A percentile compares a stretch with the other conserved stretches of the same genome.
Conservation (phyloP, 768 basidiomycete genomes). For the Auriscalpium microsporum region DNA sequence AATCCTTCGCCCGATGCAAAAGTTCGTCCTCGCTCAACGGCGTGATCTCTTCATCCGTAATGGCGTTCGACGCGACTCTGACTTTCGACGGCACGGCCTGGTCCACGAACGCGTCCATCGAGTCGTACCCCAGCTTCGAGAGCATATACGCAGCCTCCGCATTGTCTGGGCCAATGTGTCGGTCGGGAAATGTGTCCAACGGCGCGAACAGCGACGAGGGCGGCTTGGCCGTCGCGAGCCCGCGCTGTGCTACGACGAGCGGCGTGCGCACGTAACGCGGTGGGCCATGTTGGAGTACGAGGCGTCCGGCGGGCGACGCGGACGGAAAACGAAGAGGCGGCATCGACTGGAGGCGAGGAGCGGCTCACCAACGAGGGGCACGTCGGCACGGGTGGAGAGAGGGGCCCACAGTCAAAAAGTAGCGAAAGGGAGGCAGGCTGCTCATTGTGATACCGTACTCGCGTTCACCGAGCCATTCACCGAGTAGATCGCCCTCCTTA, state of each 20-base stretch:
- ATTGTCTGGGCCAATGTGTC: slow-evolving; percentile 89
- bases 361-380: not conserved
- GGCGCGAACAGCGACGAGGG: slow-evolving; percentile 67
- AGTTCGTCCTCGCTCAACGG: slow-evolving; percentile 85
- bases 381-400: not conserved
- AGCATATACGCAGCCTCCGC: slow-evolving; percentile 81
- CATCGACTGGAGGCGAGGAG: slow-evolving; percentile 4
- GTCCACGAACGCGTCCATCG: slow-evolving; percentile 81
- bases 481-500: slow-evolving; percentile 31
- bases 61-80: slow-evolving; percentile 49
- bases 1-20: slow-evolving; percentile 57
- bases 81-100: slow-evolving; percentile 79
- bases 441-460: not conserved
- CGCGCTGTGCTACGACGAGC: slow-evolving; percentile 22
- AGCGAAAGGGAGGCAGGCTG: not conserved
- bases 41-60: slow-evolving; percentile 63
- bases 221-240: slow-evolving; percentile 54
- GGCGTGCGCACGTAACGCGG: slow-evolving; percentile 14
- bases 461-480: slow-evolving; percentile 49
- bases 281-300: slow-evolving; percentile 12
- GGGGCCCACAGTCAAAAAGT: slow-evolving; percentile 4
- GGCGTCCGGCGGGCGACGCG: slow-evolving; percentile 16
- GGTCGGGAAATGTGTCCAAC: slow-evolving; percentile 81
- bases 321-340: slow-evolving; percentile 6
- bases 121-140: slow-evolving; percentile 67